Percentiles rank a stretch among this genome's conserved stretches.
phyloP scores from a whole-genome alignment of 345 rosid species.

The Eucalyptus shirleyi region DNA sequence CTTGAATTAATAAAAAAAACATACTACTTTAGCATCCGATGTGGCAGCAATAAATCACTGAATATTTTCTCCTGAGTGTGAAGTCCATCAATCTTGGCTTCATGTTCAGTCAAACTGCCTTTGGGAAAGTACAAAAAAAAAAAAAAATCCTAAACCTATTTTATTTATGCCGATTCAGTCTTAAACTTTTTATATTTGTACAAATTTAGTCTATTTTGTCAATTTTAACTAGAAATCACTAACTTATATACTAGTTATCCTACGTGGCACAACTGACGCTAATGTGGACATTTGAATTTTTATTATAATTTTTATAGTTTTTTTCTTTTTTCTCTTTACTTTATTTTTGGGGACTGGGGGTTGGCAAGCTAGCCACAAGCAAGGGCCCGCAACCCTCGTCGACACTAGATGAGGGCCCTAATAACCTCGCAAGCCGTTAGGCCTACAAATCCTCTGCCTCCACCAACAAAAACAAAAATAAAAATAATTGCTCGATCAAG shows the following conservation, averaged over 20 bases:
- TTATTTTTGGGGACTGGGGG: accelerated
- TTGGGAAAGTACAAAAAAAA: not conserved
- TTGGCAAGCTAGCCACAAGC: not conserved
- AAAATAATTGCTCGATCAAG: not conserved
- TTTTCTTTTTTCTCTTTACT: no score
- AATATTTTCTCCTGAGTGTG: constrained; percentile 7
- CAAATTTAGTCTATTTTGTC: no score
- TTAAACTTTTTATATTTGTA: no score
- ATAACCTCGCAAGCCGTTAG: not conserved
- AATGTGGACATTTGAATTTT: not conserved
- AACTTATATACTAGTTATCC: no score
- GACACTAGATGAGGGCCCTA: not conserved
- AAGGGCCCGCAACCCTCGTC: accelerated
- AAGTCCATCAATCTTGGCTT: constrained; percentile 32
- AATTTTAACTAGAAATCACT: not conserved
- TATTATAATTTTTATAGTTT: no score
- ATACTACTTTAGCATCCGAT: not conserved
- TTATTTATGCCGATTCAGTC: not conserved
- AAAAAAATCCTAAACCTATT: no score
- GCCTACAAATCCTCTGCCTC: not conserved
- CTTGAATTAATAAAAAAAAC: no score
- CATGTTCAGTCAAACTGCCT: constrained; percentile 26
- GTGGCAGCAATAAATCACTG: not conserved
- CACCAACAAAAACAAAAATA: not conserved
- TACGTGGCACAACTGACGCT: accelerated